These are phyloP conservation scores for Hansfordia pulvinata DNA, from an alignment of 2,329 filamentous ascomycete genomes.

Conservation along the genomic window DNA sequence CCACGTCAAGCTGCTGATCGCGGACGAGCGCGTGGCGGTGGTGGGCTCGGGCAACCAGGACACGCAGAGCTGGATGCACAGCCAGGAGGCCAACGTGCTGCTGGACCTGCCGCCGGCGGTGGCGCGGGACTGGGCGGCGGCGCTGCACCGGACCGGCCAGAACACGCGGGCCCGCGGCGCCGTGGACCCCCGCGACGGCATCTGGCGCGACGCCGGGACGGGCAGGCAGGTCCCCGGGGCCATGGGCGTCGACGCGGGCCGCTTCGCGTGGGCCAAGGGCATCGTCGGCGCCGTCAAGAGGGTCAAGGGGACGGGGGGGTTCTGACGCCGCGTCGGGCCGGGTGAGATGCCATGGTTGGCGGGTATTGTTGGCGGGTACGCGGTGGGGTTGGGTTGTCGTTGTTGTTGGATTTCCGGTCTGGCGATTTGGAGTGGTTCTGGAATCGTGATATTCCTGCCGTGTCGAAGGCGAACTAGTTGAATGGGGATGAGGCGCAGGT, in stretches of 20 bases:
- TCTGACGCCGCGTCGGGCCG: conserved; percentile 8
- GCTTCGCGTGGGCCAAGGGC: conserved; percentile 13
- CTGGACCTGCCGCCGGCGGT: no score
- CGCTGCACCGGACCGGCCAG: conserved; percentile 52
- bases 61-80: conserved; percentile 68
- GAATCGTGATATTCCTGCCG: no score
- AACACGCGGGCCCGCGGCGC: conserved; percentile 48
- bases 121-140: no score
- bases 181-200: conserved; percentile 38
- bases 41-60: conserved; percentile 71
- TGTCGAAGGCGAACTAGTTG: no score
- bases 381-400: no score
- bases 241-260: conserved; percentile 40
- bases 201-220: conserved; percentile 44
- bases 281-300: conserved; percentile 14
- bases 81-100: conserved; percentile 66
- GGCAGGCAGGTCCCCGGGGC: conserved; percentile 23
- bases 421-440: no score
- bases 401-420: no score
- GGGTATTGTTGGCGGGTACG: no score
- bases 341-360: no score
- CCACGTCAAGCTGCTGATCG: conserved; percentile 67
- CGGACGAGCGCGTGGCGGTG: conserved; percentile 54
- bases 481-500: no score
- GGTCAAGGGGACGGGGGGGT: conserved; percentile 14